Conservation (phyloP, 257 asterid species). For the Misopates orontium region DNA sequence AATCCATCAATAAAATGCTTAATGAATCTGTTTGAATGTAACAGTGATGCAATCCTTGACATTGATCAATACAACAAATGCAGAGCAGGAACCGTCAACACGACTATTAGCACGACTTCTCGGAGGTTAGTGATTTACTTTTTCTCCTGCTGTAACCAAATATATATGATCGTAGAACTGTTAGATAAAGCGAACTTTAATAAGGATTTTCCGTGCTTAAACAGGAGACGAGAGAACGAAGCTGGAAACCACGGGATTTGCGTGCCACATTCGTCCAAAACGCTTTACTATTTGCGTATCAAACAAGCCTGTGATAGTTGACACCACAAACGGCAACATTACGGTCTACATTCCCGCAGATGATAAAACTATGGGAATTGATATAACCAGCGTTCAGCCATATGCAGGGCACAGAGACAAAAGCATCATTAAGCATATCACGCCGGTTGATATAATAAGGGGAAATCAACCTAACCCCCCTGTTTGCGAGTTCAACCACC, state of each 20-base stretch:
- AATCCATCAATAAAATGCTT: too few relatives aligned
- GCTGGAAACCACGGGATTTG: slow-evolving; percentile 46
- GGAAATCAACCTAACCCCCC: slow-evolving; percentile 29
- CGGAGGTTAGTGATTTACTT: slow-evolving; percentile 23
- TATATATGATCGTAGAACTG: too few relatives aligned
- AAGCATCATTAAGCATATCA: slow-evolving; percentile 28
- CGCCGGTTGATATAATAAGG: slow-evolving; percentile 33
- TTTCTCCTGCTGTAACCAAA: too few relatives aligned
- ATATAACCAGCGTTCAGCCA: slow-evolving; percentile 33
- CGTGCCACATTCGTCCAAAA: slow-evolving; percentile 35
- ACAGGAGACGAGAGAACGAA: slow-evolving; percentile 42
- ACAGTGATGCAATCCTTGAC: neutral
- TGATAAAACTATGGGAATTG: neutral
- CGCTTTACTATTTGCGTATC: slow-evolving; percentile 44
- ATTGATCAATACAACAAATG: neutral
- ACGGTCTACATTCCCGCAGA: slow-evolving; percentile 24
- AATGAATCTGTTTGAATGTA: too few relatives aligned
- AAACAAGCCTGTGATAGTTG: slow-evolving; percentile 36
- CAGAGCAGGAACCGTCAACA: slow-evolving; percentile 12
- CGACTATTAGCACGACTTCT: slow-evolving; percentile 35
- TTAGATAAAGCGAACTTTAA: too few relatives aligned
- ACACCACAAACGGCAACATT: slow-evolving; percentile 41
- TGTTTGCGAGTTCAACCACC: slow-evolving; percentile 30
- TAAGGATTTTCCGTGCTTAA: neutral
- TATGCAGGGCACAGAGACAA: slow-evolving; percentile 42